phyloP scores from a whole-genome alignment of 768 basidiomycete genomes.

The Boletus barrowsii region DNA sequence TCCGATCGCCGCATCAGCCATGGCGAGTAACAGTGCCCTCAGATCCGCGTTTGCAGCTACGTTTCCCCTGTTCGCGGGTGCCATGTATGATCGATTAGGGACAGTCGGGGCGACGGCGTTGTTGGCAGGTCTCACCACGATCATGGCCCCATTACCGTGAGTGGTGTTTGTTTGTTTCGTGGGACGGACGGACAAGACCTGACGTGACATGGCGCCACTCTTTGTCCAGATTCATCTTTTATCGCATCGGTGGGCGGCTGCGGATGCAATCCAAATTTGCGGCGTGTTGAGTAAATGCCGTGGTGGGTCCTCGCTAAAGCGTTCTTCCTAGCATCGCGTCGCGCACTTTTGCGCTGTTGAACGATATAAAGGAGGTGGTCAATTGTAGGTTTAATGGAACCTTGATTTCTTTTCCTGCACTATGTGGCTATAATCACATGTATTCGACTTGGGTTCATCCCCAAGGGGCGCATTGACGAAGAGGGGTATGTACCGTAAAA shows the following conservation, averaged over 20 bases:
- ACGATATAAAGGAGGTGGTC: too few species aligned
- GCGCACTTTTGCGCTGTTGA: too few species aligned
- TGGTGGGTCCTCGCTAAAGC: neutral
- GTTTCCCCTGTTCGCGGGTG: slow-evolving; percentile 51
- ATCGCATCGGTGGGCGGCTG: slow-evolving; percentile 43
- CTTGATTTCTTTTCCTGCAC: neutral
- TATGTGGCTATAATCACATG: neutral
- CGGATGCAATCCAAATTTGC: slow-evolving; percentile 45
- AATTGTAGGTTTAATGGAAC: too few species aligned
- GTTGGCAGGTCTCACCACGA: slow-evolving; percentile 58
- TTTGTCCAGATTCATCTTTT: slow-evolving; percentile 44
- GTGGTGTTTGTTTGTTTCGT: slow-evolving; percentile 16
- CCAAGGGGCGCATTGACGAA: neutral
- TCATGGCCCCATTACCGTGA: slow-evolving; percentile 63
- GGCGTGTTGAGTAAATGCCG: slow-evolving; percentile 7
- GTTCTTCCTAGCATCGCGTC: too few species aligned
- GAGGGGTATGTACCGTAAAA: slow-evolving; percentile 8
- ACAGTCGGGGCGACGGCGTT: slow-evolving; percentile 71
- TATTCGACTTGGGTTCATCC: neutral
- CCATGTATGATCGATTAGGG: slow-evolving; percentile 53
- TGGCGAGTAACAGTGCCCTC: slow-evolving; percentile 61
- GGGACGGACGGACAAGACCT: too few species aligned
- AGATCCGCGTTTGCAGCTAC: slow-evolving; percentile 46
- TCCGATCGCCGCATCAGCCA: slow-evolving; percentile 55
- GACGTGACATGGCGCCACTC: too few species aligned